Evolutionary conservation across 805 yeast genomes (phyloP), one percentile per base, ranked within the genome.

Genomic region (Candida awuae): DNA sequence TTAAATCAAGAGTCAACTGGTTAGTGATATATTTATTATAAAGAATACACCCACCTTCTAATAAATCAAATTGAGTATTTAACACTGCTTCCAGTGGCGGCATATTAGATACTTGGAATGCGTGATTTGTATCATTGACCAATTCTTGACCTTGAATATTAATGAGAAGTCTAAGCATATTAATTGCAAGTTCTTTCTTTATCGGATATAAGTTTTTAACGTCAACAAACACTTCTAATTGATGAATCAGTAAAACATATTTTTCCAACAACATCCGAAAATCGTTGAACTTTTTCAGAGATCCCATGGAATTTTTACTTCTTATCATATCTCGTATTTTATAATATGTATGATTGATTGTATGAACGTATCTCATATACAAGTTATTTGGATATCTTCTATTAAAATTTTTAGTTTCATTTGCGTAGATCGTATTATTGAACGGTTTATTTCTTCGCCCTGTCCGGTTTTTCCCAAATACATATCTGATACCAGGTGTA

Each of bases 31-130:
- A 37, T 13, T 29, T 30, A 14, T 41, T 41, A 6, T 37, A 16
- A 8, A 37, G 12, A 30, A 41, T 34, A 17, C 38, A 37, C 4
- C 44, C 44, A 16, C 41, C 44, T 16, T 41, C 31, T 4, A 34
- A 16, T 10, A 41, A 16, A 9, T 41, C 26, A 1, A 41, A 19
- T 14, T 41, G 35, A 4, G 15, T 29, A 18, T 25, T n/a, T 4
- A 41, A 17, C 9, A 15, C 12, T 4, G 44, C 32, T 17, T 35
- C 39, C 14, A 40, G 29, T 18, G 35, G 32, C 1, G 42, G 38
- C 4, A 14, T 21, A 33, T 32, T 23, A 10, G 9, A 28, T 22
- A 28, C 12, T 4, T 16, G 16, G 3, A 38, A 15, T 6, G 15
- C 13, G 9, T 29, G 19, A 15, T 34, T 26, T 6, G 19, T 20